A percentile compares a stretch with the other conserved stretches of the same genome.
These are phyloP conservation scores for Umbilicaria muhlenbergii DNA, from an alignment of 495 filamentous ascomycete species.

Conservation along the genomic window DNA sequence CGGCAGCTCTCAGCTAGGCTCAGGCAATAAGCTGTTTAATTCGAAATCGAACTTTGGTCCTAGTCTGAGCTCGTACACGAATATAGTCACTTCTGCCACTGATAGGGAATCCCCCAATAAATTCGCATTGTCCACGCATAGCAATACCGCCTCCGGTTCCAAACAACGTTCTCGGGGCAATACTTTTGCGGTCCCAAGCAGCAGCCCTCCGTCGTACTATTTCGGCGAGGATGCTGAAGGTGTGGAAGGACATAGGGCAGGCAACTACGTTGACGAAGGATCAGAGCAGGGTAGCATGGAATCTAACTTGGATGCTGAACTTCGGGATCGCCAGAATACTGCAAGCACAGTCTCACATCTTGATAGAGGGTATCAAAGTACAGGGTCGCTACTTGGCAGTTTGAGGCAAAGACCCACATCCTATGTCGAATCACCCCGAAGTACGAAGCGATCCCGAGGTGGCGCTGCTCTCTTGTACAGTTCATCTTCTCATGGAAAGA, in stretches of 20 bases:
- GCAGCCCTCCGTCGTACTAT: slow-evolving; percentile 12
- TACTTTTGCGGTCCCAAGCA: slow-evolving; percentile 18
- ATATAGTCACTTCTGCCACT: slow-evolving; percentile 6
- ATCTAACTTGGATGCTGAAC: not conserved
- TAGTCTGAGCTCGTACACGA: slow-evolving; percentile 26
- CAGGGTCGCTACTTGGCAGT: slow-evolving; percentile 7
- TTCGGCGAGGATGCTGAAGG: slow-evolving; percentile 16
- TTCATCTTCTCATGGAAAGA: slow-evolving; percentile 25
- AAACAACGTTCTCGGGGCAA: slow-evolving; percentile 22
- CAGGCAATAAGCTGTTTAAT: slow-evolving; percentile 22
- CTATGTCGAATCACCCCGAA: slow-evolving; percentile 29
- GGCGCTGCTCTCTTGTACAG: slow-evolving; percentile 24
- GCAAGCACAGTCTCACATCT: not conserved
- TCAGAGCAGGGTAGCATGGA: slow-evolving; percentile 13
- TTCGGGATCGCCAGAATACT: slow-evolving; percentile 1
- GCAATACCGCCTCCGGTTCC: slow-evolving; percentile 11
- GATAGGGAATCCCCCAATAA: not conserved
- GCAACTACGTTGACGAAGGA: slow-evolving; percentile 18
- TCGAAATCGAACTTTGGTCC: slow-evolving; percentile 21
- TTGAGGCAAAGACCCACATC: slow-evolving; percentile 22
- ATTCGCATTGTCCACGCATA: not conserved
- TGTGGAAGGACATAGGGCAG: slow-evolving; percentile 25
- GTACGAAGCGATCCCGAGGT: slow-evolving; percentile 25
- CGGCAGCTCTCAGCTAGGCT: slow-evolving; percentile 47
- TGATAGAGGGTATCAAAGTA: not conserved